Evolutionary conservation across 1,139 yeast species (phyloP).

Genomic region (Scheffersomyces stambukii): DNA sequence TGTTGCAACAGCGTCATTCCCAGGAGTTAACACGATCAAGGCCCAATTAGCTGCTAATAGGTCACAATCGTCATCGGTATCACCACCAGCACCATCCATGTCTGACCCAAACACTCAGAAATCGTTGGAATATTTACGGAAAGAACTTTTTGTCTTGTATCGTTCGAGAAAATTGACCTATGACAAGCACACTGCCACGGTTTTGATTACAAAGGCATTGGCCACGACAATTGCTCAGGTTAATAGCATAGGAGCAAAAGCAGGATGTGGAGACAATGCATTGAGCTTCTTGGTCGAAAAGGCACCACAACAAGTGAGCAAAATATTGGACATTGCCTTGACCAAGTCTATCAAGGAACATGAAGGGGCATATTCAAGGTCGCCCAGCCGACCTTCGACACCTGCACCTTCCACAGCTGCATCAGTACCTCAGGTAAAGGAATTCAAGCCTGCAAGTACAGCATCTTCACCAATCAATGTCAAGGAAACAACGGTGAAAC

Average conservation of each 20-base stretch:
- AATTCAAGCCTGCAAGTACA: no score
- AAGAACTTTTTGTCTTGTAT: slow-evolving; percentile 64
- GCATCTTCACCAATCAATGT: no score
- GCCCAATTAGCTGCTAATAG: slow-evolving; percentile 55
- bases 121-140: slow-evolving; percentile 64
- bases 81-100: slow-evolving; percentile 21
- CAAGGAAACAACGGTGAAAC: no score
- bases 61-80: slow-evolving; percentile 20
- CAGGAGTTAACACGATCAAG: slow-evolving; percentile 25
- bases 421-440: no score
- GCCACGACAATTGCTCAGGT: slow-evolving; percentile 92
- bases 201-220: slow-evolving; percentile 82
- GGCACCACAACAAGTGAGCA: slow-evolving; percentile 83
- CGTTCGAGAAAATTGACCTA: slow-evolving; percentile 63
- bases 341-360: slow-evolving; percentile 70
- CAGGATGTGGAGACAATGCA: slow-evolving; percentile 80
- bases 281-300: slow-evolving; percentile 76
- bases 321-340: slow-evolving; percentile 77
- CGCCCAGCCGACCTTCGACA: slow-evolving; percentile 25
- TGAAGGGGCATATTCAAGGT: slow-evolving; percentile 21
- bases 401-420: slow-evolving; percentile 20
- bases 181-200: slow-evolving; percentile 71
- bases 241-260: slow-evolving; percentile 79
- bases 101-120: slow-evolving; percentile 51
- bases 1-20: slow-evolving; percentile 6